Evolutionary conservation across 2,329 filamentous ascomycete species (phyloP), one percentile per base, ranked within the genome.

Genomic region (Tolypocladium pustulatum): DNA sequence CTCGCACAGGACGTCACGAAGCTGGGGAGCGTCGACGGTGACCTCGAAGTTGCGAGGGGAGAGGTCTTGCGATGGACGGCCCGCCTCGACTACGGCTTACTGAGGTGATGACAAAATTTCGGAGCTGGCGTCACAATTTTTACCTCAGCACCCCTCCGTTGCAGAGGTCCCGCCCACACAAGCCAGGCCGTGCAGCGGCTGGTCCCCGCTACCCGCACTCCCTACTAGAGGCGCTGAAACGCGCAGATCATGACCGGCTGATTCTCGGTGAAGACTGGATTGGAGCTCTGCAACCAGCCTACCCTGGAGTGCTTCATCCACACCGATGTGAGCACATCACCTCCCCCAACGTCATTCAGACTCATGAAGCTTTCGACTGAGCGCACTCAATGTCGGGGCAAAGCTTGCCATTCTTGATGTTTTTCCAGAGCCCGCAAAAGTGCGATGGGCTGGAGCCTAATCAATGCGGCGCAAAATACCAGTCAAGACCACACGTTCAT

Each of bases 111-210:
- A 61, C 64, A 63, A 66, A 64, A 66, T 67, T 65, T 64, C 46
- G 63, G 65, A 10, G 52, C 62, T 61, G 62, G 65, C 67, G 66
- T 69, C 67, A 67, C 67, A 69, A 65, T 67, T 69, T 69, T 66
- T n/a, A 22, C 37, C 25, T 6, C 22, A 20, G 4, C 4, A 7
- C 15, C 53, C 58, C 54, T 34, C 43, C 34, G 13, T 22, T 22
- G n/a, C n/a, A 17, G 15, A 20, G 25, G 15, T 46, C 22, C 43
- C 25, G 43, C 43, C 43, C 25, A 15, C 43, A 27, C 43, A 49
- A 49, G 43, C 43, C 43, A 30, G 25, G 25, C 43, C 25, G 27
- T 32, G 15, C 49, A 52, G 49, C 49, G 49, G 49, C 49, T 8
- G 46, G 17, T 32, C 15, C 15, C 46, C 43, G 43, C 43, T 27